These are phyloP conservation scores for Bigelowiella natans DNA, from an alignment of 78 protist species.

Conservation along the genomic window DNA sequence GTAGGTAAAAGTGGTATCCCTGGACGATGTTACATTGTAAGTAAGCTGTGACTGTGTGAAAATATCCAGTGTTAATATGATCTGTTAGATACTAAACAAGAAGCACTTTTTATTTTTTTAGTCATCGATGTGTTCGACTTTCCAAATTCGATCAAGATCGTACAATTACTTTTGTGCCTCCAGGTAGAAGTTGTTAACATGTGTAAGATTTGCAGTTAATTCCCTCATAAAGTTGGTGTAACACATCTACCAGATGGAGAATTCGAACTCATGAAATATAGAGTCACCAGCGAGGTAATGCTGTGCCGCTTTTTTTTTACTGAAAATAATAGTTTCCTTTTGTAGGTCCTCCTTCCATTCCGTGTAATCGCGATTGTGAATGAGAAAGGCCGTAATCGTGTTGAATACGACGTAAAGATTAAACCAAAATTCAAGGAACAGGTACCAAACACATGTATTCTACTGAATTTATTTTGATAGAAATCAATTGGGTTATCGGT, in stretches of 20 bases:
- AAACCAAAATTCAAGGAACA: not conserved
- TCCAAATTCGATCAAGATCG: conserved; percentile 75
- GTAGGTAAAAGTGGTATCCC: too few relatives aligned
- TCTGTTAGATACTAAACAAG: too few relatives aligned
- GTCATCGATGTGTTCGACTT: conserved; percentile 89
- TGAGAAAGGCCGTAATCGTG: not conserved
- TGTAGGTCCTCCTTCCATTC: not conserved
- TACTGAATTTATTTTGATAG: not conserved
- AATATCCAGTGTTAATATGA: too few relatives aligned
- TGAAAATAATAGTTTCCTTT: too few relatives aligned
- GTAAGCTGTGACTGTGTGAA: too few relatives aligned
- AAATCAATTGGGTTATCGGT: not conserved
- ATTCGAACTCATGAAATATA: conserved; percentile 89
- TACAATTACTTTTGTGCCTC: conserved; percentile 83
- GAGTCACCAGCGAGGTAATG: conserved; percentile 70
- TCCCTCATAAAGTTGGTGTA: too few relatives aligned
- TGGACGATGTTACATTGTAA: too few relatives aligned
- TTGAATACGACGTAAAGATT: not conserved
- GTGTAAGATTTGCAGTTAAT: too few relatives aligned
- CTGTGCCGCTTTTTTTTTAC: too few relatives aligned
- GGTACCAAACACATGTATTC: not conserved
- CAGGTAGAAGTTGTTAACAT: too few relatives aligned
- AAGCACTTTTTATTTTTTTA: conserved; percentile 70
- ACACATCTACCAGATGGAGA: conserved; percentile 50
- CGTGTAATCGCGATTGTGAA: not conserved